Conservation (phyloP, 805 yeast genomes). For the Gaillardinia entomophila region DNA sequence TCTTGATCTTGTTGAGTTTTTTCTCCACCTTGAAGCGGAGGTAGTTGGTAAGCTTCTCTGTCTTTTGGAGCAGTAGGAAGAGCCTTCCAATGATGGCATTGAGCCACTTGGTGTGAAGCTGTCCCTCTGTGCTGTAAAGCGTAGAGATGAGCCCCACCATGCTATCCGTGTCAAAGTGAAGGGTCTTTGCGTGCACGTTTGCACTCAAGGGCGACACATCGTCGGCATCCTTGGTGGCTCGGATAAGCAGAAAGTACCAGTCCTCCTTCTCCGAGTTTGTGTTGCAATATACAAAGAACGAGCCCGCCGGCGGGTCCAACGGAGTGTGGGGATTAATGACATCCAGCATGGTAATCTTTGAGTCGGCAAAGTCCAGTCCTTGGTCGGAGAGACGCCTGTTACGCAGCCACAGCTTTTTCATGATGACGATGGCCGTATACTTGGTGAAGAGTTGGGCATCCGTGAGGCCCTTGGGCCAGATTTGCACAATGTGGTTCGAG, state of each 20-base stretch:
- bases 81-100: slow-evolving; percentile 83
- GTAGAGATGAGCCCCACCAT: slow-evolving; percentile 70
- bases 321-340: slow-evolving; percentile 14
- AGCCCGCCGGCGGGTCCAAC: slow-evolving; percentile 30
- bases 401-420: slow-evolving; percentile 40
- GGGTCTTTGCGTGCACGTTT: slow-evolving; percentile 58
- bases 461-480: slow-evolving; percentile 77
- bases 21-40: slow-evolving; percentile 57
- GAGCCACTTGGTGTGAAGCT: slow-evolving; percentile 80
- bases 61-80: slow-evolving; percentile 69
- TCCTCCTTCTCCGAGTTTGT: slow-evolving; percentile 83
- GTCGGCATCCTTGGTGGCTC: slow-evolving; percentile 54
- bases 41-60: slow-evolving; percentile 56
- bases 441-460: slow-evolving; percentile 82
- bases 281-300: slow-evolving; percentile 66
- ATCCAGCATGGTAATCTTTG: slow-evolving; percentile 17
- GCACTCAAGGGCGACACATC: slow-evolving; percentile 34
- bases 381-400: slow-evolving; percentile 13
- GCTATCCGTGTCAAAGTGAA: slow-evolving; percentile 66
- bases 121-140: slow-evolving; percentile 77
- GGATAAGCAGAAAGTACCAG: slow-evolving; percentile 82
- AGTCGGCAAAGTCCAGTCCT: slow-evolving; percentile 4
- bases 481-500: slow-evolving; percentile 59
- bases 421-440: slow-evolving; percentile 69
- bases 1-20: slow-evolving; percentile 72